Percentiles rank a stretch among this genome's conserved stretches.
phyloP scores from a whole-genome alignment of 257 asterid species.

The Primulina eburnea region DNA sequence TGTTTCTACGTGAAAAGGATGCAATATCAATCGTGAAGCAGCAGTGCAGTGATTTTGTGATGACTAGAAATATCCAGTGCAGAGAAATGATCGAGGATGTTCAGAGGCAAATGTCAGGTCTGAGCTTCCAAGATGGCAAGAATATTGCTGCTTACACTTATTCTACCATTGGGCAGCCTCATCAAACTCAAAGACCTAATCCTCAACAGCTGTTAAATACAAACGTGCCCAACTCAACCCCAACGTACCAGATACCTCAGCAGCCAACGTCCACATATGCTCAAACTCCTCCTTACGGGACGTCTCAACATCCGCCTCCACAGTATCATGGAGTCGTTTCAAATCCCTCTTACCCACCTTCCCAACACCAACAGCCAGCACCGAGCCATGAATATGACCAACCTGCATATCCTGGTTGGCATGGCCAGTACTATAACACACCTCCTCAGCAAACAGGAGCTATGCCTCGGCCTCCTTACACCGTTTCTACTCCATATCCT shows the following conservation, averaged over 20 bases:
- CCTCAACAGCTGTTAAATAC: constrained; percentile 52
- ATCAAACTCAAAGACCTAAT: constrained; percentile 36
- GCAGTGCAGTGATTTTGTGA: constrained; percentile 88
- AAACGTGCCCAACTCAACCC: constrained; percentile 37
- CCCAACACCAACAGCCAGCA: constrained; percentile 45
- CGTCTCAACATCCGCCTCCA: constrained; percentile 61
- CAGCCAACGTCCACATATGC: constrained; percentile 53
- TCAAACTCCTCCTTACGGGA: constrained; percentile 59
- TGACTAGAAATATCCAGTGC: constrained; percentile 91
- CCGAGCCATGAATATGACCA: constrained; percentile 69
- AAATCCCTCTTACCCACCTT: constrained; percentile 52
- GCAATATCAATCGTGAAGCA: constrained; percentile 84
- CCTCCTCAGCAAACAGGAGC: constrained; percentile 54
- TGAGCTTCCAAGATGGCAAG: constrained; percentile 71
- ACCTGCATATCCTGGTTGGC: constrained; percentile 95
- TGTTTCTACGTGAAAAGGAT: constrained; percentile 45
- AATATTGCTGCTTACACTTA: constrained; percentile 48
- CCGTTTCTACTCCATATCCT: constrained; percentile 40
- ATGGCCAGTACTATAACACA: constrained; percentile 69
- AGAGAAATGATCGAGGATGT: constrained; percentile 88
- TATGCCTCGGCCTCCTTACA: constrained; percentile 54
- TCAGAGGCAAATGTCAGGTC: constrained; percentile 83
- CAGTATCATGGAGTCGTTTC: constrained; percentile 59
- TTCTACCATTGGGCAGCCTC: constrained; percentile 52
- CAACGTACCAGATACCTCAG: constrained; percentile 69